Conservation (phyloP, 768 basidiomycete species). For the Lactarius evosmus region DNA sequence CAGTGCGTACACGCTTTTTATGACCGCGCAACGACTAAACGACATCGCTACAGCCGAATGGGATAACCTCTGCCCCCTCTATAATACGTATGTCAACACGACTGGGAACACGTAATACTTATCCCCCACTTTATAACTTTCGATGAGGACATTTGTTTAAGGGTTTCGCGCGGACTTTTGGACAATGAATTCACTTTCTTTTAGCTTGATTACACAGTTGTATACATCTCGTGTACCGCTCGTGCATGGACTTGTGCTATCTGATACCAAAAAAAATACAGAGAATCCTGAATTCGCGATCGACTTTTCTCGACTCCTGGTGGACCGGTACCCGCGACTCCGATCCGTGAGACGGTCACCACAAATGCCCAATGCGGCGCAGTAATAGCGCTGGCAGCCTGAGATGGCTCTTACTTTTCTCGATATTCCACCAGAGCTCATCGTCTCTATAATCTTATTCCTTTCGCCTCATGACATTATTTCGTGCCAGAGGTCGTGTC, state of each 20-base stretch:
- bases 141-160: background rate
- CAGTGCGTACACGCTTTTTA: slow-evolving; percentile 6
- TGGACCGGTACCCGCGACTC: background rate
- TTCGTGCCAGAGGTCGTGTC: slow-evolving; percentile 17
- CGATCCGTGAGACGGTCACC: too few relatives aligned
- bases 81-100: slow-evolving; percentile 12
- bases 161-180: background rate
- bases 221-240: background rate
- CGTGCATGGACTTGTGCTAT: background rate
- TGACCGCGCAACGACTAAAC: background rate
- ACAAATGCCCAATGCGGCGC: too few relatives aligned
- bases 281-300: too few relatives aligned
- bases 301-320: too few relatives aligned
- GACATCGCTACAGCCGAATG: slow-evolving; percentile 11
- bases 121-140: background rate
- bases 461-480: slow-evolving; percentile 14
- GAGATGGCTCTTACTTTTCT: slow-evolving; percentile 14
- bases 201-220: background rate
- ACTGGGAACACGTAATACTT: slow-evolving; percentile 1
- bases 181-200: background rate
- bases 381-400: too few relatives aligned
- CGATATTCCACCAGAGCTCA: slow-evolving; percentile 21
- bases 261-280: background rate
- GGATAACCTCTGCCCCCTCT: slow-evolving; percentile 20
- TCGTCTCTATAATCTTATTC: slow-evolving; percentile 10